Evolutionary conservation across 805 yeast species (phyloP).

Genomic region (Candida maesae): DNA sequence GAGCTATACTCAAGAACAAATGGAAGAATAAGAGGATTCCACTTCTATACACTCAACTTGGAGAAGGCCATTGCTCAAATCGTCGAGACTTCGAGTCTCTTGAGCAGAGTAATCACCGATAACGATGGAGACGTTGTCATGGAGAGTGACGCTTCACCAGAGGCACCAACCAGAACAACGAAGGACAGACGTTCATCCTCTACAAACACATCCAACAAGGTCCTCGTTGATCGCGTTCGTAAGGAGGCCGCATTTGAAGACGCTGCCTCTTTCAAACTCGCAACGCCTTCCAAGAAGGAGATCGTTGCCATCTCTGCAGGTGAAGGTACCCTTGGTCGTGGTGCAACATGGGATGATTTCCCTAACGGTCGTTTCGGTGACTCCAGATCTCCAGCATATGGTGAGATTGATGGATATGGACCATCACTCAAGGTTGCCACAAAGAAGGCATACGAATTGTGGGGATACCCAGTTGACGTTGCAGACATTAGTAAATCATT

Average conservation of each 20-base stretch:
- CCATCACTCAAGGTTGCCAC: conserved; percentile 78
- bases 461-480: conserved; percentile 72
- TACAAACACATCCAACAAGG: conserved; percentile 38
- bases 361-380: conserved; percentile 96
- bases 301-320: conserved; percentile 80
- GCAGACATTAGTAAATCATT: conserved; percentile 65
- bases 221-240: conserved; percentile 30
- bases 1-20: conserved; percentile 49
- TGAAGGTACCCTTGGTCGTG: conserved; percentile 77
- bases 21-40: conserved; percentile 73
- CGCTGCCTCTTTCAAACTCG: conserved; percentile 21
- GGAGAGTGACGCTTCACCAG: background rate
- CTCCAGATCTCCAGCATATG: conserved; percentile 93
- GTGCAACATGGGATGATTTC: conserved; percentile 96
- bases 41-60: conserved; percentile 87
- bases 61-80: conserved; percentile 91
- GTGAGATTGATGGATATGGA: conserved; percentile 97
- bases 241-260: conserved; percentile 27
- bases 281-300: conserved; percentile 45
- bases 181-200: conserved; percentile 23
- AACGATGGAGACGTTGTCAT: conserved; percentile 26
- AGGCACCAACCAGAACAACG: background rate
- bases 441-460: conserved; percentile 60
- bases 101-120: conserved; percentile 44
- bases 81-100: conserved; percentile 55